phyloP scores from a whole-genome alignment of 106 monocot species.

The Acorus calamus region DNA sequence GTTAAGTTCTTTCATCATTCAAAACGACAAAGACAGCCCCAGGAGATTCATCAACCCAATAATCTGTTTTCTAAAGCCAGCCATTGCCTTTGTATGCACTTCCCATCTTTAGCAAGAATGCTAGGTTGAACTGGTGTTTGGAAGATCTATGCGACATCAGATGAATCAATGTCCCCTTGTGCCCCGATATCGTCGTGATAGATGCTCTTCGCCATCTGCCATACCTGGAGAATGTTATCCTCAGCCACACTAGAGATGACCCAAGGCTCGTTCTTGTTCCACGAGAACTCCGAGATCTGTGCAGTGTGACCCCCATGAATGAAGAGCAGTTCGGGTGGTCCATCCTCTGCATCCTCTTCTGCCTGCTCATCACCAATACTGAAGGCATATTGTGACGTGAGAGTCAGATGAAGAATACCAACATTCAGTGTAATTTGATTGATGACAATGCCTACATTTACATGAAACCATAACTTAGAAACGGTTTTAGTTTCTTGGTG shows the following conservation, averaged over 20 bases:
- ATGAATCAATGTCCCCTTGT: slow-evolving; percentile 11
- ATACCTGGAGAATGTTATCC: slow-evolving; percentile 85
- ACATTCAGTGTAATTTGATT: no score
- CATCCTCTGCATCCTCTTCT: slow-evolving; percentile 83
- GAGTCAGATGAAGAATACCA: no score
- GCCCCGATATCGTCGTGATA: slow-evolving; percentile 42
- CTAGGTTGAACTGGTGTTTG: no score
- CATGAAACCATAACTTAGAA: not conserved
- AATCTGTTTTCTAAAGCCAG: no score
- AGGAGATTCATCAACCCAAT: no score
- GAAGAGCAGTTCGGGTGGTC: slow-evolving; percentile 92
- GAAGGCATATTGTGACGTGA: not conserved
- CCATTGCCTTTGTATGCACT: no score
- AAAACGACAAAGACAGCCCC: no score
- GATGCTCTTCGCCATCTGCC: slow-evolving; percentile 85
- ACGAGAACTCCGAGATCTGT: slow-evolving; percentile 88
- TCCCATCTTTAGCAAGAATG: no score
- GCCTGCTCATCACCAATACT: slow-evolving; percentile 91
- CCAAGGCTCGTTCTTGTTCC: slow-evolving; percentile 68
- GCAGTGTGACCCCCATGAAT: slow-evolving; percentile 82
- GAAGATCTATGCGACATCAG: slow-evolving; percentile 13
- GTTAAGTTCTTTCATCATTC: no score
- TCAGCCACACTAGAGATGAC: slow-evolving; percentile 85
- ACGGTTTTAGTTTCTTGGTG: no score
- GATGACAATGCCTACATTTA: no score